Conservation (phyloP, 108 stramenopile species). For the Conticribra guillardii region DNA sequence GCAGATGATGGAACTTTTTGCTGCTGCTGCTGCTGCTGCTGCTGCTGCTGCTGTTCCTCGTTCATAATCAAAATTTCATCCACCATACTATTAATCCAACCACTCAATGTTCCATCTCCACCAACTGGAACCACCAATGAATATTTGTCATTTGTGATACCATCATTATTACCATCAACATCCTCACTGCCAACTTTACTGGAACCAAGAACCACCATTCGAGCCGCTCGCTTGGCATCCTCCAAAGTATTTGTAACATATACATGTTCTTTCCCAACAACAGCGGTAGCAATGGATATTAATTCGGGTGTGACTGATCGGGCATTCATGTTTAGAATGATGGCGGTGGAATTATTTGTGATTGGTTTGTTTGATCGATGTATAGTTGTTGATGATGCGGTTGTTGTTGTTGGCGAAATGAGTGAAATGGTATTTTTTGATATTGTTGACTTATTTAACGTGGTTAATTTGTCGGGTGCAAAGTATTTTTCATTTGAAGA, state of each 20-base stretch:
- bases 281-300: constrained; percentile 35
- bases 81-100: constrained; percentile 56
- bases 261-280: constrained; percentile 48
- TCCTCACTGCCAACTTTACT: background rate
- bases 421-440: no score
- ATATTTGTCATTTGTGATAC: constrained; percentile 8
- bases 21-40: no score
- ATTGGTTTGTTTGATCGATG: no score
- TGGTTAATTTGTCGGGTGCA: no score
- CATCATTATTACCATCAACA: background rate
- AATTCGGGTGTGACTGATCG: constrained; percentile 47
- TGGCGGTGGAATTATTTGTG: no score
- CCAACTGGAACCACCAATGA: constrained; percentile 66
- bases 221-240: constrained; percentile 54
- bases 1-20: no score
- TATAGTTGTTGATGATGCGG: no score
- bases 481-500: no score
- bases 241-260: constrained; percentile 58
- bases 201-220: constrained; percentile 4
- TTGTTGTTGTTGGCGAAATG: no score
- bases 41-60: background rate
- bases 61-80: constrained; percentile 27
- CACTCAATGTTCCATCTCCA: constrained; percentile 75
- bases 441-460: no score
- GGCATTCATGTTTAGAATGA: constrained; percentile 70